These are phyloP conservation scores for Saccharomyces eubayanus DNA, from an alignment of 805 yeast species.

Conservation along the genomic window DNA sequence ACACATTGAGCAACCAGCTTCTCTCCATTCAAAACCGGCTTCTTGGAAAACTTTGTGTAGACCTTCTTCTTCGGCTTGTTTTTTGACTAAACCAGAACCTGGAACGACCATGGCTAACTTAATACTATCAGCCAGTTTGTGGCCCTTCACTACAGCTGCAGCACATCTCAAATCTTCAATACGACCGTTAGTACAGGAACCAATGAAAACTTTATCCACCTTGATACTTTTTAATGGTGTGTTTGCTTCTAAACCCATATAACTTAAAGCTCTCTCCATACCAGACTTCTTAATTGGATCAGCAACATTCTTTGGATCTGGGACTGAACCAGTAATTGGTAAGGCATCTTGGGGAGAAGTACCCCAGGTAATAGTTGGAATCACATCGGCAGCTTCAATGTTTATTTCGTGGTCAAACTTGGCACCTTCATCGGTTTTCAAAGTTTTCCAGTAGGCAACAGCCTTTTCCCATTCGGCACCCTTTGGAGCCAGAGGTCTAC, in stretches of 20 bases:
- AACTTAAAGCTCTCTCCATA: constrained; percentile 83
- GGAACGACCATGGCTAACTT: constrained; percentile 88
- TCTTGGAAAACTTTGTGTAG: constrained; percentile 80
- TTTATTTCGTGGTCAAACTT: constrained; percentile 74
- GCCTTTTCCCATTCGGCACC: constrained; percentile 97
- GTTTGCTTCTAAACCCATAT: constrained; percentile 86
- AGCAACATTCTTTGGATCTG: constrained; percentile 70
- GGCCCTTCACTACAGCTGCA: constrained; percentile 86
- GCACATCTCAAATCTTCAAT: constrained; percentile 95
- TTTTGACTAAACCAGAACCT: constrained; percentile 91
- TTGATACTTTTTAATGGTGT: constrained; percentile 65
- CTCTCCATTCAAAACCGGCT: constrained; percentile 98
- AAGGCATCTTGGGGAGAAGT: constrained; percentile 98
- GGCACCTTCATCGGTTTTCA: constrained; percentile 85
- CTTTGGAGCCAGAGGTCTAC: constrained; percentile 89
- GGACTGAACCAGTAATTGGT: constrained; percentile 84
- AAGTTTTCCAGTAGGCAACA: constrained; percentile 78
- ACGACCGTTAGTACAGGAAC: constrained; percentile 96
- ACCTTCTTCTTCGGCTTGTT: constrained; percentile 92
- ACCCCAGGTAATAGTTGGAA: constrained; percentile 99
- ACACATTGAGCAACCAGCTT: constrained; percentile 99
- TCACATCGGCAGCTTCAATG: constrained; percentile 74
- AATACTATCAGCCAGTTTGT: constrained; percentile 73
- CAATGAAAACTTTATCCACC: constrained; percentile 92
- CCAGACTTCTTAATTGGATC: constrained; percentile 74